Evolutionary conservation across 768 basidiomycete genomes (phyloP), one percentile per base, ranked within the genome.

Genomic region (Phylloporus scabripes): DNA sequence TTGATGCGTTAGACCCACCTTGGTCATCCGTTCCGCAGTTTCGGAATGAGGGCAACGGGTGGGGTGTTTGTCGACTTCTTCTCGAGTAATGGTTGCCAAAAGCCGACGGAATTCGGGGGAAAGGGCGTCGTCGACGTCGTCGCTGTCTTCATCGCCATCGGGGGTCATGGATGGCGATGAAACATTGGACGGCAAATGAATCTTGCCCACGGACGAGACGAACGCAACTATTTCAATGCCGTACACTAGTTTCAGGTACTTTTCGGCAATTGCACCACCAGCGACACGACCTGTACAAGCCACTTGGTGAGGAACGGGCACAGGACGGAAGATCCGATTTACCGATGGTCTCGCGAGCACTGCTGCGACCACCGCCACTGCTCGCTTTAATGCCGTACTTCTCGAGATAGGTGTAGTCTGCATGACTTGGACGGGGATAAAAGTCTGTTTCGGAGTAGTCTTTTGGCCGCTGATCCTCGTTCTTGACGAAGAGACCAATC

Each of bases 371-470:
- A 41, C 96, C 96, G 32, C 96, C 96, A 51, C 87, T 91, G 75
- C 90, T 92, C 0, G 96, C 96, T 74, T 98, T 98, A 67, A 98
- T 70, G 26, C 93, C 93, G 64, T 98, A 99, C 61, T 99, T 99
- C 59, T 92, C 84, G 50, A 98, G 82, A 69, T 99, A 99, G 14
- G 96, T 99, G 68, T 87, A 96, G 68, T 99, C 96, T 11, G 96
- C 96, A 61, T 99, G 96, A 56, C 88, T 92, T 24, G 96, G 96
- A 18, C 96, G 85, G 28, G 96, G 96, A 74, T 92, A 99, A 46
- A 93, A 73, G 65, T 99, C 96, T 0, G 96, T 98, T 74, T 98
- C 96, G 55, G 93, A 85, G 70, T 99, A 99, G 70, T 99, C 96
- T 62, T 97, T 89, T 17, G 96, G 96, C 24, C 96, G 78, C 64